These are phyloP conservation scores for Xylaria telfairii DNA, from an alignment of 495 filamentous ascomycete genomes.

Conservation along the genomic window DNA sequence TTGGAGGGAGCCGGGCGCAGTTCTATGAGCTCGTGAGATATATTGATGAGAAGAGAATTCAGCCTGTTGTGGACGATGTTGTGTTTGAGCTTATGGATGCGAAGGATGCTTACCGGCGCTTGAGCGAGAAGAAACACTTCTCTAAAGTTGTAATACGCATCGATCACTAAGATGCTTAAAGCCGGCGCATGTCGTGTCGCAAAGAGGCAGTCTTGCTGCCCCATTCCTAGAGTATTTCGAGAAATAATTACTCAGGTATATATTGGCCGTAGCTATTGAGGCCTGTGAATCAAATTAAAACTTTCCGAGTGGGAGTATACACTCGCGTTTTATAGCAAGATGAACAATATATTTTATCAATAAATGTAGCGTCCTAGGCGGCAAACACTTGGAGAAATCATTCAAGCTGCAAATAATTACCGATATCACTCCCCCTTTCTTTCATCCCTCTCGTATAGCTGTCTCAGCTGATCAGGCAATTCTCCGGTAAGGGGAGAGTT, in stretches of 20 bases:
- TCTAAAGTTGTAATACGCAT: conserved; percentile 31
- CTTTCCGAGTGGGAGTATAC: no score
- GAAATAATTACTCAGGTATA: background rate
- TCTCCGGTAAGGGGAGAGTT: no score
- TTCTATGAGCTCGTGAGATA: conserved; percentile 22
- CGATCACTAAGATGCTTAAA: conserved; percentile 6
- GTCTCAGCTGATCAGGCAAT: no score
- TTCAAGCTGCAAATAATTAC: no score
- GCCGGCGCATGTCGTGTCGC: background rate
- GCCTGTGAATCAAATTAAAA: no score
- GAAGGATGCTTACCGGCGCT: conserved; percentile 23
- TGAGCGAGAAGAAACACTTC: conserved; percentile 28
- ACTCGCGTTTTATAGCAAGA: no score
- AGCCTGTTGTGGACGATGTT: conserved; percentile 28
- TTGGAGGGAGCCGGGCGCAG: conserved; percentile 21
- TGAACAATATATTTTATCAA: no score
- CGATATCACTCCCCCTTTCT: no score
- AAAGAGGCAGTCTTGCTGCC: background rate
- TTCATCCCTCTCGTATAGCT: no score
- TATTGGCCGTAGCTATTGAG: background rate
- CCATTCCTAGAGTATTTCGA: background rate
- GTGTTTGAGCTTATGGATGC: conserved; percentile 29
- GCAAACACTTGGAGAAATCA: no score
- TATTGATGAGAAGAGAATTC: conserved; percentile 30
- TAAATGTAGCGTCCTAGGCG: no score